Base-by-base conservation (phyloP, 768 basidiomycete genomes). In the Lenzites betulinus region DNA sequence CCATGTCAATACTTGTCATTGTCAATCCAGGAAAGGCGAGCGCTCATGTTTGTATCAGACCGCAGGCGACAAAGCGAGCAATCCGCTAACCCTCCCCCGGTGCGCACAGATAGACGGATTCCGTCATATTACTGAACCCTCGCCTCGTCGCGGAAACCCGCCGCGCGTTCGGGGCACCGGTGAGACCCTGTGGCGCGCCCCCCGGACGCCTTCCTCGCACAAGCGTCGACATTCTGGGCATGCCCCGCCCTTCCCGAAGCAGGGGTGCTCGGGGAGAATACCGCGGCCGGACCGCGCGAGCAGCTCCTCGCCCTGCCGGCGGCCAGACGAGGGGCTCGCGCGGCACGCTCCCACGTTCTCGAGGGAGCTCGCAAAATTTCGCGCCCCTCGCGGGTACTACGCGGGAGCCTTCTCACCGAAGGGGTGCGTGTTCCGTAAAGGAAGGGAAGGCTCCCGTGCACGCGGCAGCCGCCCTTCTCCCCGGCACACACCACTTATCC, bases 201-300 rank as follows among this genome's bases (percentile, higher is more conserved):
- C 30, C 53, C 30, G 12, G 20, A 30, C n/a, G n/a, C 20, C 53
- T 43, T 44, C 53, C 12, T 16, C 25, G 36, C 16, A 48, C 55
- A 57, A 54, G 53, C 36, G 22, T 41, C 35, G 46, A 48, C 55
- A 39, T 49, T 39, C 47, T 49, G 55, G 47, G 48, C 18, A 49
- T 41, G 28, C 25, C 18, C 48, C 56, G 48, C 48, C 39, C 56
- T 58, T 41, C 39, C 56, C 54, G 25, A 38, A 3, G 16, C 18
- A 58, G 56, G 56, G 56, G 56, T 30, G 56, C 56, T 50, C 56
- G 56, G 56, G 16, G 48, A 58, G 56, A 58, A 50, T 15, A 25
- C 48, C 18, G 38, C 47, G 55, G 38, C 15, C 48, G 36, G n/a
- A 15, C 48, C 56, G 56, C 48, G n/a, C 28, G 50, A 51, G 47